Conservation (phyloP, 208 protist species). For the Acanthamoeba castellanii region DNA sequence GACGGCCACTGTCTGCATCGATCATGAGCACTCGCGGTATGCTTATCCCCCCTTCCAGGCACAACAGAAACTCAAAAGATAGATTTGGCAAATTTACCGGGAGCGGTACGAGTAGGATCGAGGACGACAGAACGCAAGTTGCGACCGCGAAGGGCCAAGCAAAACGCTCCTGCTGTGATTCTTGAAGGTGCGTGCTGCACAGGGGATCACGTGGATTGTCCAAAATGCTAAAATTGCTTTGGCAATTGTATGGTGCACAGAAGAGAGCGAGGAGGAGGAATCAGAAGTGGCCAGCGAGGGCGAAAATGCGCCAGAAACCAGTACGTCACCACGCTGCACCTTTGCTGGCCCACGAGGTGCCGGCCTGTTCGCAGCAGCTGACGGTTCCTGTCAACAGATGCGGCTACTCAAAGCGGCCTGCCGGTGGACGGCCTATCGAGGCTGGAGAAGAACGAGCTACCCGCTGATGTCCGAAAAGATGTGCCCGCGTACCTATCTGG, state of each 20-base stretch:
- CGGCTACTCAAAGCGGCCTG: not conserved
- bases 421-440: not conserved
- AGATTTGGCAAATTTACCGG: no score
- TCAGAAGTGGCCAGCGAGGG: not conserved
- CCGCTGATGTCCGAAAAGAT: not conserved
- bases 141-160: not conserved
- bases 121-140: not conserved
- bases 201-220: not conserved
- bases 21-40: not conserved
- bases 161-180: not conserved
- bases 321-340: not conserved
- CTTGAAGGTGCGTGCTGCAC: not conserved
- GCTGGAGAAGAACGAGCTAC: conserved; percentile 13
- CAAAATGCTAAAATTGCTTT: not conserved
- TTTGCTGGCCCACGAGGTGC: not conserved
- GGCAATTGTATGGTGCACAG: not conserved
- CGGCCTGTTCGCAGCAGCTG: not conserved
- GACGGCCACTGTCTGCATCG: no score
- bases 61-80: no score
- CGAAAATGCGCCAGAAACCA: not conserved
- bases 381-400: not conserved
- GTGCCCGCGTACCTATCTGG: not conserved
- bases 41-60: not conserved
- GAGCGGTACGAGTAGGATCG: no score
- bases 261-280: not conserved